Conservation (phyloP, 768 basidiomycete species). For the Amanita exitialis region DNA sequence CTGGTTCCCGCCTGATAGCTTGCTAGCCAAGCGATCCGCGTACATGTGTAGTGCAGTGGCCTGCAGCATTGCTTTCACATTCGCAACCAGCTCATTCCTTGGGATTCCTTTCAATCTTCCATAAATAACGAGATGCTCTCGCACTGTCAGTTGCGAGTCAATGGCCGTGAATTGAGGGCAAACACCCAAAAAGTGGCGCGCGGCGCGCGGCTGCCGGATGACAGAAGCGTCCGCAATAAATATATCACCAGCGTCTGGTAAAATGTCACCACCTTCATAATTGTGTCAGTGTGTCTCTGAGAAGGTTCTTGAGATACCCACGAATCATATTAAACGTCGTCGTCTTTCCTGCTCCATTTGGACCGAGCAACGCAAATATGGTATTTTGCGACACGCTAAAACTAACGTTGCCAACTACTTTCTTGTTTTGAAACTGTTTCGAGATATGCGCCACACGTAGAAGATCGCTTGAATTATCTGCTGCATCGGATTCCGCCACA, state of each 20-base stretch:
- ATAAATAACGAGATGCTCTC: slow-evolving; percentile 66
- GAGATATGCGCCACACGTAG: slow-evolving; percentile 54
- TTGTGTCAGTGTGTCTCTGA: background rate
- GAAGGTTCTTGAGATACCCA: slow-evolving; percentile 19
- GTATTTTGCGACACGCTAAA: slow-evolving; percentile 55
- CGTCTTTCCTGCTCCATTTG: slow-evolving; percentile 80
- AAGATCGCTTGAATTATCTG: slow-evolving; percentile 39
- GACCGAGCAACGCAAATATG: slow-evolving; percentile 65
- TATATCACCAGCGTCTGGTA: slow-evolving; percentile 62
- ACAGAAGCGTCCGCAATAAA: slow-evolving; percentile 59
- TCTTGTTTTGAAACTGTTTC: slow-evolving; percentile 46
- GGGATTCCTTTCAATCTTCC: slow-evolving; percentile 63
- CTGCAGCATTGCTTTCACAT: slow-evolving; percentile 45
- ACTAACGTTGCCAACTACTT: slow-evolving; percentile 65
- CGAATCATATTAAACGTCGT: slow-evolving; percentile 77
- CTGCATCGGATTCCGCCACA: slow-evolving; percentile 37
- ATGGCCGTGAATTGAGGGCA: slow-evolving; percentile 84
- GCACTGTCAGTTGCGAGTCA: slow-evolving; percentile 66
- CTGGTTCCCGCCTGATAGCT: slow-evolving; percentile 73
- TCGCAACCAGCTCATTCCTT: slow-evolving; percentile 39
- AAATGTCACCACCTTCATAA: slow-evolving; percentile 51
- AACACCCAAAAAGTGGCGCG: slow-evolving; percentile 65
- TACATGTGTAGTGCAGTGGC: slow-evolving; percentile 52
- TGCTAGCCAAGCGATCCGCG: slow-evolving; percentile 62
- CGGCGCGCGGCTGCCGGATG: slow-evolving; percentile 48